Conservation (phyloP, 23 red algal genomes). For the Pyropia yezoensis region DNA sequence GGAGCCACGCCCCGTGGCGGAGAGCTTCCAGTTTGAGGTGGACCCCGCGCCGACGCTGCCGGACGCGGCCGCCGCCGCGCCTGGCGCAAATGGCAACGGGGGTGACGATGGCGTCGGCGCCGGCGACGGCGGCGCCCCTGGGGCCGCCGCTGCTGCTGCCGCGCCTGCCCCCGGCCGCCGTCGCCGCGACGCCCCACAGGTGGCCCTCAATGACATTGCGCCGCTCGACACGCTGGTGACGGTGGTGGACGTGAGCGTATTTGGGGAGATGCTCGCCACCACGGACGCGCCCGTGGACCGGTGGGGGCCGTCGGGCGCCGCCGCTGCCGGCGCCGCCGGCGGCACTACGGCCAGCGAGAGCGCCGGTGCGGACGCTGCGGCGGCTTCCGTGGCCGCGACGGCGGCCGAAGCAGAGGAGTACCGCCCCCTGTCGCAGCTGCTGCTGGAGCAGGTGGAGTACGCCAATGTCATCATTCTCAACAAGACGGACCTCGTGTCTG, state of each 20-base stretch:
- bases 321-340: background rate
- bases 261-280: constrained; percentile 26
- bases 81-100: too few species aligned
- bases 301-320: background rate
- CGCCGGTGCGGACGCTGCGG: background rate
- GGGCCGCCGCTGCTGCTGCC: too few species aligned
- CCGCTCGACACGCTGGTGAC: constrained; percentile 56
- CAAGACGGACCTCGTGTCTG: constrained; percentile 46
- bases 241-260: constrained; percentile 39
- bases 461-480: constrained; percentile 44
- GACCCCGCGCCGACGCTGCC: background rate
- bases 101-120: too few species aligned
- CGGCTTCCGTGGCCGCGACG: background rate
- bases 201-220: constrained; percentile 29
- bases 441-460: constrained; percentile 61
- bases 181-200: constrained; percentile 11
- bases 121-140: too few species aligned
- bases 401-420: constrained; percentile 1
- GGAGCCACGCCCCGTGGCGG: constrained; percentile 41
- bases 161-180: too few species aligned
- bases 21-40: constrained; percentile 38
- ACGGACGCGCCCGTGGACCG: constrained; percentile 16
- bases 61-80: too few species aligned
- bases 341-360: background rate
- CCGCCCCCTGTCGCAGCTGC: constrained; percentile 15